Percentiles rank a stretch among this genome's conserved stretches.
Evolutionary conservation across 164 flowering plant species (phyloP).

Genomic region (Cinnamomum chago): DNA sequence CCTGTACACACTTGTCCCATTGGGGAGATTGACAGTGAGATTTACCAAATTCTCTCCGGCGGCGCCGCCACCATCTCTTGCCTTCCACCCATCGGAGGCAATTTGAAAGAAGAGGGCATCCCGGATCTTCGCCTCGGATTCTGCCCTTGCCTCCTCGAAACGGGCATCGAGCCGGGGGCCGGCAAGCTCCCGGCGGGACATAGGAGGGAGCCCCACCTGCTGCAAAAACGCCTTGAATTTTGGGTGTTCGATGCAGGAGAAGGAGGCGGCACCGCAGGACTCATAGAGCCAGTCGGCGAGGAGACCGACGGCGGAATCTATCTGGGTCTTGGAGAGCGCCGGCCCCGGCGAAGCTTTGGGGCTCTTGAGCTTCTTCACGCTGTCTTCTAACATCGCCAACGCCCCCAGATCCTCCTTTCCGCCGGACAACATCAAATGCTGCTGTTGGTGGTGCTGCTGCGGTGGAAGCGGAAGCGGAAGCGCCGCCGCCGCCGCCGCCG

Average conservation of each 20-base stretch:
- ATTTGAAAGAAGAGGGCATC: constrained; percentile 94
- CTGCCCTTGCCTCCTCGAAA: constrained; percentile 62
- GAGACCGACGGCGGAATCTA: constrained; percentile 58
- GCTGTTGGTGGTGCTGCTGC: constrained; percentile 23
- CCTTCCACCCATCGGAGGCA: constrained; percentile 81
- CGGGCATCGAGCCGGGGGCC: constrained; percentile 58
- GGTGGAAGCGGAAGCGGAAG: constrained; percentile 32
- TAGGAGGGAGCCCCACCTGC: constrained; percentile 76
- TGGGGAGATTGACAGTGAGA: constrained; percentile 82
- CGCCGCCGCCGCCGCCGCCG: neutral
- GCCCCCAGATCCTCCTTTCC: constrained; percentile 96
- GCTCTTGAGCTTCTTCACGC: constrained; percentile 89
- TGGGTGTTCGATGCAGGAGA: constrained; percentile 84
- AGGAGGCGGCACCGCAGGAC: constrained; percentile 78
- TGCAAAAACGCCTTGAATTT: constrained; percentile 75
- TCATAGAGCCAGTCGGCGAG: constrained; percentile 95
- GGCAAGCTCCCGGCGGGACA: constrained; percentile 52
- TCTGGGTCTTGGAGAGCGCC: constrained; percentile 57
- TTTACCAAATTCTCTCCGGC: constrained; percentile 58
- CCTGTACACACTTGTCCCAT: constrained; percentile 81
- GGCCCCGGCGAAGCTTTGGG: constrained; percentile 82
- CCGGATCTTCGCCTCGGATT: constrained; percentile 68
- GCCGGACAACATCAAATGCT: constrained; percentile 79
- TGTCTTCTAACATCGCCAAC: constrained; percentile 87
- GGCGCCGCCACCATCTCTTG: constrained; percentile 16